These are phyloP conservation scores for Chlamydomonas incerta DNA, from an alignment of 139 green algal genomes.

Conservation along the genomic window DNA sequence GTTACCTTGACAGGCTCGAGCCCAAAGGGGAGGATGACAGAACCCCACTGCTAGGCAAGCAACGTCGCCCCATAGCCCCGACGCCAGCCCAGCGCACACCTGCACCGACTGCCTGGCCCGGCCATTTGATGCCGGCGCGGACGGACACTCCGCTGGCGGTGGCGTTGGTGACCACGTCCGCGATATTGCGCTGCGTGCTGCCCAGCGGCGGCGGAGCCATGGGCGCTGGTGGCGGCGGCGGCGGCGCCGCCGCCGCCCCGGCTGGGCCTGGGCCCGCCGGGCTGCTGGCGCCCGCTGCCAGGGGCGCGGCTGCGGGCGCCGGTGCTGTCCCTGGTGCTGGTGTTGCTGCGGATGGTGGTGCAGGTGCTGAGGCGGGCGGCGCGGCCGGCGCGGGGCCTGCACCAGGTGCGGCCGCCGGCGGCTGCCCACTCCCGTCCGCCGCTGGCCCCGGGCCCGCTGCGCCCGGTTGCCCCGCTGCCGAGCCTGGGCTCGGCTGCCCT, in stretches of 20 bases:
- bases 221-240: neutral
- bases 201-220: neutral
- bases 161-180: constrained; percentile 42
- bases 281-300: no score
- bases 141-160: constrained; percentile 18
- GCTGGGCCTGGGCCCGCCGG: neutral
- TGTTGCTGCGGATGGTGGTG: no score
- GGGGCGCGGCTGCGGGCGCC: no score
- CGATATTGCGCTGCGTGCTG: constrained; percentile 44
- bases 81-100: no score
- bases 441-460: no score
- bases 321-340: neutral
- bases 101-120: constrained; percentile 9
- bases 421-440: no score
- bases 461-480: neutral
- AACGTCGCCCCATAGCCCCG: neutral
- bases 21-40: no score
- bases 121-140: constrained; percentile 40
- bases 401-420: neutral
- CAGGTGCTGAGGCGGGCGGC: neutral
- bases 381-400: neutral
- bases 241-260: neutral
- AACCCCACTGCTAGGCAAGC: no score
- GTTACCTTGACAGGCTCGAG: no score
- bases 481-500: neutral